Conservation (phyloP, 345 rosid genomes). For the Reutealis trisperma region DNA sequence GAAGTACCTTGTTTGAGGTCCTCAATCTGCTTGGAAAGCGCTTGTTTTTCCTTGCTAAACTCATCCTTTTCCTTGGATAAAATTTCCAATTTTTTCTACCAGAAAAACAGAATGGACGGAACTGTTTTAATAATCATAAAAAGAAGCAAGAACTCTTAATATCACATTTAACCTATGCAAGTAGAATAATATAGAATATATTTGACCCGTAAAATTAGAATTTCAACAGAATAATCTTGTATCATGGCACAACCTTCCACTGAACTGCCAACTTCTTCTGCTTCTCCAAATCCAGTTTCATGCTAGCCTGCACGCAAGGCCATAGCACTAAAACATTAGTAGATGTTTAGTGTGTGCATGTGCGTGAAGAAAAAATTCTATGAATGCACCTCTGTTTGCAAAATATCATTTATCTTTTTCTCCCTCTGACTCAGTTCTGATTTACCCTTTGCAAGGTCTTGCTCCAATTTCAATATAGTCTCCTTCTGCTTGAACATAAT, state of each 20-base stretch:
- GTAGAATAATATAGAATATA: not conserved
- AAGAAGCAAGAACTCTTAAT: not conserved
- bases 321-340: not conserved
- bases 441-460: constrained; percentile 63
- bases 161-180: not conserved
- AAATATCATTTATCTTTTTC: constrained; percentile 55
- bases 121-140: constrained; percentile 1
- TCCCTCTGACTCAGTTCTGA: constrained; percentile 64
- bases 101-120: not conserved
- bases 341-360: no score
- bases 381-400: constrained; percentile 61
- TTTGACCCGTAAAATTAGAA: not conserved
- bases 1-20: constrained; percentile 80
- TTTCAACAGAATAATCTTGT: not conserved
- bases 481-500: constrained; percentile 57
- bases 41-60: constrained; percentile 61
- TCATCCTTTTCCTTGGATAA: constrained; percentile 74
- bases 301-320: constrained; percentile 39
- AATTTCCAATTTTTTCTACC: constrained; percentile 52
- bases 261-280: constrained; percentile 47
- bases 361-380: no score
- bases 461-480: constrained; percentile 60
- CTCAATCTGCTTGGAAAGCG: constrained; percentile 76
- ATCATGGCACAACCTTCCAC: constrained; percentile 46
- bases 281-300: constrained; percentile 58